A percentile compares a stretch with the other conserved stretches of the same genome.
These are phyloP conservation scores for Paramyrothecium sp. DNA, from an alignment of 2,329 filamentous ascomycete genomes.

Conservation along the genomic window DNA sequence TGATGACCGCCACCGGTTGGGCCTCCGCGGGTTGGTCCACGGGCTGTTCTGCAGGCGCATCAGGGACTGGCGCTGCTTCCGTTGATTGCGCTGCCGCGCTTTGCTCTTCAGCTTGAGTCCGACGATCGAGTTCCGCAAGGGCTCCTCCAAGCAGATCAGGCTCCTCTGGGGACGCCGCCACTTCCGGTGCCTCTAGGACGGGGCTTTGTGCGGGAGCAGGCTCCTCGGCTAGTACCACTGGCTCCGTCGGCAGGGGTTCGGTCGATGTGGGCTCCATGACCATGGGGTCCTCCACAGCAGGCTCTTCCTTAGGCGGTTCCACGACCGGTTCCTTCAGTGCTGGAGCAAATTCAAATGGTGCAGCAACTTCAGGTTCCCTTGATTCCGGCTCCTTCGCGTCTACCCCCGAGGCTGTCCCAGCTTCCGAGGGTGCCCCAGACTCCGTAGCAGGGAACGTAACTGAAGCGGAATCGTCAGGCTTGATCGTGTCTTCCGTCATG, in stretches of 20 bases:
- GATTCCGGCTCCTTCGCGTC: not conserved
- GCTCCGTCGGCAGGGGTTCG: too few relatives aligned
- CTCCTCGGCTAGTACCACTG: too few relatives aligned
- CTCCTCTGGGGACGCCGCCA: constrained; percentile 27
- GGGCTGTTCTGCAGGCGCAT: not conserved
- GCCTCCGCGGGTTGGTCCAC: not conserved
- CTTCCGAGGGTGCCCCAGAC: constrained; percentile 17
- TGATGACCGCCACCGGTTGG: not conserved
- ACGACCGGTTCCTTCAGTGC: too few relatives aligned
- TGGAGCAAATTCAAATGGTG: not conserved
- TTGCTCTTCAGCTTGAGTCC: constrained; percentile 17
- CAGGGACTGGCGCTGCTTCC: constrained; percentile 6
- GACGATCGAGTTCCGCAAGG: constrained; percentile 42
- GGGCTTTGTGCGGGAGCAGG: too few relatives aligned
- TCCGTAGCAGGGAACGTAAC: constrained; percentile 24
- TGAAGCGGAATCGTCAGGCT: constrained; percentile 37
- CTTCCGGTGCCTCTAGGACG: constrained; percentile 20
- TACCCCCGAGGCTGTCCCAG: constrained; percentile 3
- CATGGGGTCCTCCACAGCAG: not conserved
- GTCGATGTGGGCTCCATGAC: too few relatives aligned
- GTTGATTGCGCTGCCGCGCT: constrained; percentile 1
- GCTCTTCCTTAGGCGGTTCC: too few relatives aligned
- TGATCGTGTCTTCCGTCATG: constrained; percentile 35
- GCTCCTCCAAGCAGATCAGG: constrained; percentile 44
- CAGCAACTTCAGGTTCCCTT: not conserved